Base-by-base conservation (phyloP, 2,329 filamentous ascomycete species). In the Ophiostoma ulmi region DNA sequence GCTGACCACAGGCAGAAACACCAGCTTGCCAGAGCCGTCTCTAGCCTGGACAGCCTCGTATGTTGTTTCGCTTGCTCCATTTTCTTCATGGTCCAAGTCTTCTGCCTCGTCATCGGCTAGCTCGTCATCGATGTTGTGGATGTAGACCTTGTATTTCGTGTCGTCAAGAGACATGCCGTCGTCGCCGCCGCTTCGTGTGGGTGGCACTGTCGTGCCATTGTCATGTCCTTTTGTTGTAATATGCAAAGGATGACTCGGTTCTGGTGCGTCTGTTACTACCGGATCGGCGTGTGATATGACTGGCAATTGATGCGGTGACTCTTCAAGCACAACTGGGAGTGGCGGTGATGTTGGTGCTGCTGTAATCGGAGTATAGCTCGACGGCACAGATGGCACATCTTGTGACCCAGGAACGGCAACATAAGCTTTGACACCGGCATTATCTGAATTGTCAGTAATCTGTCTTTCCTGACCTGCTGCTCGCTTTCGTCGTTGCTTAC, bases 101-200 rank as follows among this genome's bases (percentile, higher is more conserved):
- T 69, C 52, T 44, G 48, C 80, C 70, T 88, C 84, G 61, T 87
- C 83, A 67, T 84, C 81, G 17, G 90, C 90, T 41, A 98, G 86
- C 80, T 98, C 94, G 75, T 91, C 91, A 77, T 97, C 93, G 11
- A 99, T 84, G 79, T 96, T 89, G 82, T 94, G 90, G 75, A 99
- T 93, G 83, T 95, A 97, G 72, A 97, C 88, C 77, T 91, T 92
- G 81, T 97, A 85, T 76, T 91, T 91, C 41, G 91, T 90, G 80
- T 97, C 90, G 80, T 98, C 94, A 72, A 98, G 78, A 71, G 91
- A 86, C 94, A 98, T 97, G 71, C 80, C 77, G 75, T 93, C 90
- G 73, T 87, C 81, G 26, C 35, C 39, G 52, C 52, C n/a, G 52
- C 22, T n/a, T 13, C 8, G 52, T 58, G n/a, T 10, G n/a, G 52